phyloP scores from a whole-genome alignment of 2,329 filamentous ascomycete species.

The Hypoxylon sp. region DNA sequence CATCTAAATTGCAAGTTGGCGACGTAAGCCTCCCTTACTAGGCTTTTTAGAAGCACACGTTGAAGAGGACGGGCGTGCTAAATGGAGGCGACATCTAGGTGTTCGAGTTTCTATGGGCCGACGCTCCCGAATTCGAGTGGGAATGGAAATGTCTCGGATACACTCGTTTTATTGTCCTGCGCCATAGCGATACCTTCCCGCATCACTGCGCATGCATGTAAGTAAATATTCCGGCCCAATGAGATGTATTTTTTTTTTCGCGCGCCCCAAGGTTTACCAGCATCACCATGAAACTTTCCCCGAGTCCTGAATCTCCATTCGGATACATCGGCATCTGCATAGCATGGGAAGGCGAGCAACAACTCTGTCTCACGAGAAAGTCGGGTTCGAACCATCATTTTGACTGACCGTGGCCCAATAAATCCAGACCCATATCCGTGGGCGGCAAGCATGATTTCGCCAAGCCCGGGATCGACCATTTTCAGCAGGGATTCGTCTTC shows the following conservation, averaged over 20 bases:
- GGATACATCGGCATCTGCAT: constrained; percentile 13
- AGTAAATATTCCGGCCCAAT: constrained; percentile 37
- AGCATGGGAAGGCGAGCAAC: constrained; percentile 16
- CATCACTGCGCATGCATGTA: constrained; percentile 54
- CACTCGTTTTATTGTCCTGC: constrained; percentile 53
- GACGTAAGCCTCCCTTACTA: constrained; percentile 48
- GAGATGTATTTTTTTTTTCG: background rate
- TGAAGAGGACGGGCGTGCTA: constrained; percentile 18
- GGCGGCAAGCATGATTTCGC: constrained; percentile 53
- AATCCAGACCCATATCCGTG: constrained; percentile 51
- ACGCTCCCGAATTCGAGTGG: constrained; percentile 53
- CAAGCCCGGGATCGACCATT: constrained; percentile 53
- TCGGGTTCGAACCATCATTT: constrained; percentile 31
- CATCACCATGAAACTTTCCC: constrained; percentile 16
- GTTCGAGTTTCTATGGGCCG: constrained; percentile 56
- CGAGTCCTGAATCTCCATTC: constrained; percentile 21
- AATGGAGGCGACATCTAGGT: constrained; percentile 43
- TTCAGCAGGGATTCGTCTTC: constrained; percentile 53
- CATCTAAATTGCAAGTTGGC: constrained; percentile 52
- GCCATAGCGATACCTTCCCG: constrained; percentile 53
- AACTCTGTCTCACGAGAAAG: constrained; percentile 20
- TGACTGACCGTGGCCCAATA: constrained; percentile 36
- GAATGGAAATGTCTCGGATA: constrained; percentile 56
- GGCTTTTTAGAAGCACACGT: background rate
- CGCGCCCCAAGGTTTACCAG: constrained; percentile 10